A percentile compares a stretch with the other conserved stretches of the same genome.
Conservation (phyloP, 768 basidiomycete species). For the Heimioporus sp. region DNA sequence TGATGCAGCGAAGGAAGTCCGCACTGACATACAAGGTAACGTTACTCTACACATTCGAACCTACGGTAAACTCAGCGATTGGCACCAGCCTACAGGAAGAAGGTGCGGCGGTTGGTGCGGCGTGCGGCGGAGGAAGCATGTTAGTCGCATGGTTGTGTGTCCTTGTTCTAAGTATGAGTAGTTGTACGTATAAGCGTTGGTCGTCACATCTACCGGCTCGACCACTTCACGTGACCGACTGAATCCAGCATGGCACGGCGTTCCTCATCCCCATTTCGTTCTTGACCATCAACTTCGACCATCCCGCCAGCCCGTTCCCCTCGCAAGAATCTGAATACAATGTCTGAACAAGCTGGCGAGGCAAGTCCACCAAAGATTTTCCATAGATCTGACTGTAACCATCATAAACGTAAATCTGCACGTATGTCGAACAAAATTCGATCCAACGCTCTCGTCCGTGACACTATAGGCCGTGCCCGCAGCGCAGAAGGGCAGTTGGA, state of each 20-base stretch:
- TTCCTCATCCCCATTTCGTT: neutral
- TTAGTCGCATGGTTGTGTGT: constrained; percentile 42
- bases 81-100: constrained; percentile 73
- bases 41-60: constrained; percentile 16
- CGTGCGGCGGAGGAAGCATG: constrained; percentile 87
- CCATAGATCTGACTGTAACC: constrained; percentile 22
- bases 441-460: constrained; percentile 18
- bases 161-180: constrained; percentile 5
- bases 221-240: constrained; percentile 22
- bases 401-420: constrained; percentile 30
- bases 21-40: constrained; percentile 58
- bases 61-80: neutral
- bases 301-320: constrained; percentile 11
- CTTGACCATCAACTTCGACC: constrained; percentile 8
- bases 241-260: neutral
- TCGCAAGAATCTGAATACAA: constrained; percentile 10
- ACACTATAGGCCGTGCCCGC: constrained; percentile 65
- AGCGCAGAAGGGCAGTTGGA: constrained; percentile 85
- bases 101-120: constrained; percentile 86
- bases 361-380: constrained; percentile 28
- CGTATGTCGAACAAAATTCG: constrained; percentile 33
- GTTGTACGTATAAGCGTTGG: too few species aligned
- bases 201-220: neutral
- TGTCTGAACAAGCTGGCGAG: constrained; percentile 44
- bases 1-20: constrained; percentile 89